These are phyloP conservation scores for Saturnispora kantuleensis DNA, from an alignment of 805 yeast species.

Conservation along the genomic window DNA sequence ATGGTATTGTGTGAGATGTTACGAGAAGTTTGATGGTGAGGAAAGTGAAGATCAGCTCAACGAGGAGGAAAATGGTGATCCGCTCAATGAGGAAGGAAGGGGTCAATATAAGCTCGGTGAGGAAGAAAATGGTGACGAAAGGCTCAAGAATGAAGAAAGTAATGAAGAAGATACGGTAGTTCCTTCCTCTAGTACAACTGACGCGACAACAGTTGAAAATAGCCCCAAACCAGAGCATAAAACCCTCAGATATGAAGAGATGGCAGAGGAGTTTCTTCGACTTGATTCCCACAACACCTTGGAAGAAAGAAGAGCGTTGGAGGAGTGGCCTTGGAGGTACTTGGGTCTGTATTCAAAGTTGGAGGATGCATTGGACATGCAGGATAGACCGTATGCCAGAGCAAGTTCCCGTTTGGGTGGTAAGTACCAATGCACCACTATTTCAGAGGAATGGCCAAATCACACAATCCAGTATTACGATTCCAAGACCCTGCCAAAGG, in stretches of 20 bases:
- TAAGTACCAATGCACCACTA: conserved; percentile 60
- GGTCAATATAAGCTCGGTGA: neutral
- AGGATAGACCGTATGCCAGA: conserved; percentile 71
- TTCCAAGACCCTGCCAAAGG: conserved; percentile 4
- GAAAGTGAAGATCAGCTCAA: neutral
- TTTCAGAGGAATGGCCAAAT: conserved; percentile 48
- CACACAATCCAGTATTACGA: conserved; percentile 64
- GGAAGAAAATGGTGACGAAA: neutral
- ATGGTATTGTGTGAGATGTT: conserved; percentile 81
- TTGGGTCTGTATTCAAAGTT: conserved; percentile 64
- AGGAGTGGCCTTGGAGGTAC: conserved; percentile 77
- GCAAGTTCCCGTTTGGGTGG: conserved; percentile 71
- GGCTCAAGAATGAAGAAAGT: neutral
- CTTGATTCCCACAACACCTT: conserved; percentile 34
- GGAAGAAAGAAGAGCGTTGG: conserved; percentile 41
- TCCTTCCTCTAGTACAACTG: neutral
- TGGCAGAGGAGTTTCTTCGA: conserved; percentile 44
- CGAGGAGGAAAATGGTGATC: neutral
- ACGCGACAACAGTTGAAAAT: too few species aligned
- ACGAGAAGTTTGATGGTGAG: conserved; percentile 36
- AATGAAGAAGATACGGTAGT: conserved; percentile 26
- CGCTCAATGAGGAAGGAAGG: neutral
- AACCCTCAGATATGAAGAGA: conserved; percentile 40
- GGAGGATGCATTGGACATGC: conserved; percentile 69
- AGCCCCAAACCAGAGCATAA: conserved; percentile 9